These are phyloP conservation scores for Penicillium sp. DNA, from an alignment of 2,329 filamentous ascomycete species.

Conservation along the genomic window DNA sequence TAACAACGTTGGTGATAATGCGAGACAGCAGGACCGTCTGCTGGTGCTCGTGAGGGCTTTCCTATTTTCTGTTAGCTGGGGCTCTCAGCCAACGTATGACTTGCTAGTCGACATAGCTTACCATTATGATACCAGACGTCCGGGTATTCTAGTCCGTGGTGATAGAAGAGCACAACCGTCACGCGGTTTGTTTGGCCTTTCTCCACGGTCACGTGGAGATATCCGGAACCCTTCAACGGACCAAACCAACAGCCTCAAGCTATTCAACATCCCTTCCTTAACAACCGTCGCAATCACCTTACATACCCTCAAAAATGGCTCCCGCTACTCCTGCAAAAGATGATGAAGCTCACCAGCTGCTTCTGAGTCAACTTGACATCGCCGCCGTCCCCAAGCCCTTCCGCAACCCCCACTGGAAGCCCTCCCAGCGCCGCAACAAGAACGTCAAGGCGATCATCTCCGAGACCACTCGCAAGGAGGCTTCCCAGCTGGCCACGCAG, in stretches of 20 bases:
- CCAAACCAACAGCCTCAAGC: neutral
- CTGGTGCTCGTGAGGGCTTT: slow-evolving; percentile 96
- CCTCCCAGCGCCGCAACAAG: slow-evolving; percentile 95
- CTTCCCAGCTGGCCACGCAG: slow-evolving; percentile 81
- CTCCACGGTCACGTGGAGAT: slow-evolving; percentile 14
- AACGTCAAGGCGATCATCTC: slow-evolving; percentile 96
- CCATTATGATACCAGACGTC: neutral
- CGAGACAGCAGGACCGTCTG: slow-evolving; percentile 90
- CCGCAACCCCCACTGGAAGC: slow-evolving; percentile 87
- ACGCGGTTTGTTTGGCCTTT: slow-evolving; percentile 21
- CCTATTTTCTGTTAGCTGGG: slow-evolving; percentile 52
- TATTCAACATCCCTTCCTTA: neutral
- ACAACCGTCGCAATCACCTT: neutral
- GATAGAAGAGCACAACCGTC: neutral
- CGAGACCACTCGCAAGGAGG: slow-evolving; percentile 84
- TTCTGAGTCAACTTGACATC: slow-evolving; percentile 91
- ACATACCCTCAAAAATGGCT: slow-evolving; percentile 47
- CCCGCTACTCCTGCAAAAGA: slow-evolving; percentile 65
- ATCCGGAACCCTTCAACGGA: slow-evolving; percentile 5
- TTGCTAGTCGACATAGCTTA: neutral
- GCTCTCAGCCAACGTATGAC: too few relatives aligned
- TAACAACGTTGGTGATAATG: slow-evolving; percentile 95
- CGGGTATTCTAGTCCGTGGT: neutral
- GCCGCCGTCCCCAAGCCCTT: slow-evolving; percentile 84
- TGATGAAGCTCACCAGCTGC: slow-evolving; percentile 79